Evolutionary conservation across 2,329 filamentous ascomycete species (phyloP).

Genomic region (Stachybotrys echinatus): DNA sequence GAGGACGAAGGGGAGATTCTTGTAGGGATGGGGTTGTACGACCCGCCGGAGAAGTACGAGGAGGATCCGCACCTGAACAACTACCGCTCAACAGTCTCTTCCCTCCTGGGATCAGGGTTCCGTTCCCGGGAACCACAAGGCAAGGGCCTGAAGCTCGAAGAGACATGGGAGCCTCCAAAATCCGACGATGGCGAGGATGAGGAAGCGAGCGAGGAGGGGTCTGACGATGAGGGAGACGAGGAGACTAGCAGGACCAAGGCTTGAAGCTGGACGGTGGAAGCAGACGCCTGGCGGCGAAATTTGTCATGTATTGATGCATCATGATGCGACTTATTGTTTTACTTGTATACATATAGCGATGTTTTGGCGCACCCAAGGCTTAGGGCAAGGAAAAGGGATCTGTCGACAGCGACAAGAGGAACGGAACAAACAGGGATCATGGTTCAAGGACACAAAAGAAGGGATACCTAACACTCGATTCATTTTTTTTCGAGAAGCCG

Average conservation of each 20-base stretch:
- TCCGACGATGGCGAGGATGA: conserved; percentile 54
- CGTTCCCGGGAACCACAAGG: conserved; percentile 46
- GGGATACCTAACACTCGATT: no score
- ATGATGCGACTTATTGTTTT: no score
- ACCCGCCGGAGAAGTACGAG: conserved; percentile 55
- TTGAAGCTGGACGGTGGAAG: not conserved
- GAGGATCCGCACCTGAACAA: conserved; percentile 46
- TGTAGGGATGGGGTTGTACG: conserved; percentile 79
- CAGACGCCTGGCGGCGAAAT: no score
- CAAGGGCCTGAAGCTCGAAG: conserved; percentile 75
- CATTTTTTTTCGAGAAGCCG: no score
- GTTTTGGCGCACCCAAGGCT: no score
- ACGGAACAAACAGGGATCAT: not conserved
- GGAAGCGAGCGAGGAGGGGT: conserved; percentile 35
- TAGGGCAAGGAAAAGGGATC: no score
- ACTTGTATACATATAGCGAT: no score
- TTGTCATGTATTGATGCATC: no score
- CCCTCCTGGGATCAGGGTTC: conserved; percentile 47
- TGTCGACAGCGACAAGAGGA: no score
- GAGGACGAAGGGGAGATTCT: conserved; percentile 66
- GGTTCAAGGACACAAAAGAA: not conserved
- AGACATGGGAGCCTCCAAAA: conserved; percentile 69
- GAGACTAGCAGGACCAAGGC: not conserved
- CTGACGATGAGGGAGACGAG: conserved; percentile 25
- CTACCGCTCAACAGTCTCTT: conserved; percentile 49